Conservation (phyloP, 140 eudicot genomes). For the Anethum foeniculum region DNA sequence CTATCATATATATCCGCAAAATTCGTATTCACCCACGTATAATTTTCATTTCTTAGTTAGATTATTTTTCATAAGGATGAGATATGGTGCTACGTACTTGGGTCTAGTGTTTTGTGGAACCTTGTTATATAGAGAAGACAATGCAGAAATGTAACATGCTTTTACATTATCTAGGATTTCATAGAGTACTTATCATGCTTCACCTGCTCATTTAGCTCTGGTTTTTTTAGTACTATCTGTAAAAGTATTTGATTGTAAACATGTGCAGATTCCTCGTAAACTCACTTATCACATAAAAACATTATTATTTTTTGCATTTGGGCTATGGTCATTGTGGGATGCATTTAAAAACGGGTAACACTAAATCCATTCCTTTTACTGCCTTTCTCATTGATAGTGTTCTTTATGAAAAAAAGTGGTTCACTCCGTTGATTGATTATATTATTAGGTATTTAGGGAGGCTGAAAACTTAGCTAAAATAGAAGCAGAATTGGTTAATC, state of each 20-base stretch:
- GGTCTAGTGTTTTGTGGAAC: too few species aligned
- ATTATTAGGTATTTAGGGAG: conserved; percentile 40
- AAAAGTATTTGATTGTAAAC: conserved; percentile 13
- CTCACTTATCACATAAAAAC: conserved; percentile 83
- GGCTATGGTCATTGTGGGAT: conserved; percentile 92
- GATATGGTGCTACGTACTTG: too few species aligned
- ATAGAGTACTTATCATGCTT: neutral
- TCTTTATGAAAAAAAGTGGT: conserved; percentile 6
- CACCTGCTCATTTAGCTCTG: neutral
- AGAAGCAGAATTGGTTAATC: conserved; percentile 79
- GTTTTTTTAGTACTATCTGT: neutral
- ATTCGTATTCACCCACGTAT: too few species aligned
- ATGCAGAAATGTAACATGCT: too few species aligned
- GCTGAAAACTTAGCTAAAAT: conserved; percentile 85
- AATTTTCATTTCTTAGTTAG: too few species aligned
- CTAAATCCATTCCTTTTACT: neutral
- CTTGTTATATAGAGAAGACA: too few species aligned
- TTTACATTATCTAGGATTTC: neutral
- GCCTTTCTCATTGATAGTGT: neutral
- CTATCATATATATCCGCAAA: too few species aligned
- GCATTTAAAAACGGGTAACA: conserved; percentile 74
- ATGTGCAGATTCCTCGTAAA: conserved; percentile 65
- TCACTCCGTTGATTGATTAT: conserved; percentile 3
- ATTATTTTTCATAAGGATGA: too few species aligned
- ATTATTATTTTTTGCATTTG: conserved; percentile 73